Evolutionary conservation across 108 stramenopile genomes (phyloP).

Genomic region (Chaetoceros muelleri): DNA sequence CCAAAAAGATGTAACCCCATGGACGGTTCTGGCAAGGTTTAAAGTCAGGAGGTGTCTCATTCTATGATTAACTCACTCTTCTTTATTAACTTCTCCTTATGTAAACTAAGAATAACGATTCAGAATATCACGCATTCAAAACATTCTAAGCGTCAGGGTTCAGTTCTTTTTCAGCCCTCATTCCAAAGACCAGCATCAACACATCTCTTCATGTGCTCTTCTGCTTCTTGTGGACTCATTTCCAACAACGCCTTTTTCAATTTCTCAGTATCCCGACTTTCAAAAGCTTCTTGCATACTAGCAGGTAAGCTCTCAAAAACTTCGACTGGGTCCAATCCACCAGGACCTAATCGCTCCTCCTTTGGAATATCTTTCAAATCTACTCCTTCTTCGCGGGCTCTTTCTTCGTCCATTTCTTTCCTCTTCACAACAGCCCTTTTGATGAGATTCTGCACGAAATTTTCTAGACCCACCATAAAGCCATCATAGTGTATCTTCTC

Average conservation of each 20-base stretch:
- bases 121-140: too few species aligned
- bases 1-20: too few species aligned
- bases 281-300: slow-evolving; percentile 90
- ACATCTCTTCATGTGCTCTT: slow-evolving; percentile 94
- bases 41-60: too few species aligned
- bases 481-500: slow-evolving; percentile 66
- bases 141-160: too few species aligned
- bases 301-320: slow-evolving; percentile 85
- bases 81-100: too few species aligned
- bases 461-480: slow-evolving; percentile 73
- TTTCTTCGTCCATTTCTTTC: slow-evolving; percentile 85
- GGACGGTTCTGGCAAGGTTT: too few species aligned
- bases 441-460: slow-evolving; percentile 78
- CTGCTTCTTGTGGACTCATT: slow-evolving; percentile 77
- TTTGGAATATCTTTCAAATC: slow-evolving; percentile 57
- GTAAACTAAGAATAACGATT: too few species aligned
- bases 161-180: slow-evolving; percentile 4
- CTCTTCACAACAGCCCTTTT: slow-evolving; percentile 86
- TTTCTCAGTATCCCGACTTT: slow-evolving; percentile 68
- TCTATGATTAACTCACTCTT: too few species aligned
- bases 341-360: slow-evolving; percentile 88
- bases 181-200: slow-evolving; percentile 91
- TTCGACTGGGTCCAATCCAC: slow-evolving; percentile 94
- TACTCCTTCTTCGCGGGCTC: slow-evolving; percentile 44
- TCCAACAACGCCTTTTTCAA: slow-evolving; percentile 67